Base-by-base conservation (phyloP, 2,329 filamentous ascomycete species). In the Didymella lethalis region DNA sequence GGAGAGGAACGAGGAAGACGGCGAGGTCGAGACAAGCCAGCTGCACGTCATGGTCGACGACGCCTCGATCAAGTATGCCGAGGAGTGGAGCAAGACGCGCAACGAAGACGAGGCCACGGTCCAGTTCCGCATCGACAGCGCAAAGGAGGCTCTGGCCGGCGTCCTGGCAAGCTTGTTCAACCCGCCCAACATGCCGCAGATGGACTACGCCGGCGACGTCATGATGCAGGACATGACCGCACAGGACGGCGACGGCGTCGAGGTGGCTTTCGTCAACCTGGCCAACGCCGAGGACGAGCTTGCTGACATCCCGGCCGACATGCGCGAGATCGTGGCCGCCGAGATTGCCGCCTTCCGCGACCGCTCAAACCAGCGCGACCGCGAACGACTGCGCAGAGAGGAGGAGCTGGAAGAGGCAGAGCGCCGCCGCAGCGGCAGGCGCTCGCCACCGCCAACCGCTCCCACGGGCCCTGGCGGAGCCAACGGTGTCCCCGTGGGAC, bases 291-390 rank as follows among this genome's bases (percentile, higher is more conserved):
- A 99, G 63, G 96, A 99, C 72, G 95, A 99, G 72, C 83, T 99
- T 44, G 90, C 93, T 20, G 95, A 99, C 70, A 97, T 99, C 47
- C 95, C 95, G 0, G 90, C 92, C 0, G 95, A 98, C 74, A 96
- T 97, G 92, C 89, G 95, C 25, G 95, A 96, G 74, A 93, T 92
- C 0, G 95, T 99, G 16, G 92, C 95, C 0, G 90, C 90, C 57
- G 96, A 99, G 75, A 99, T 99, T 70, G 89, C 92, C 0, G 91
- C 93, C 0, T 99, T 99, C 81, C 86, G 95, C 64, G 95, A 99
- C 66, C 86, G 94, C 20, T 97, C 94, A 67, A 97, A 88, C 59
- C 88, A 90, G 61, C 86, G 94, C 38, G 95, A 99, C 73, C 81
- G 96, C 72, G 95, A 99, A 77, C 90, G 95, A 3, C 80, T 97